Evolutionary conservation across 2,329 filamentous ascomycete genomes (phyloP).

Genomic region (Penicillium sp.): DNA sequence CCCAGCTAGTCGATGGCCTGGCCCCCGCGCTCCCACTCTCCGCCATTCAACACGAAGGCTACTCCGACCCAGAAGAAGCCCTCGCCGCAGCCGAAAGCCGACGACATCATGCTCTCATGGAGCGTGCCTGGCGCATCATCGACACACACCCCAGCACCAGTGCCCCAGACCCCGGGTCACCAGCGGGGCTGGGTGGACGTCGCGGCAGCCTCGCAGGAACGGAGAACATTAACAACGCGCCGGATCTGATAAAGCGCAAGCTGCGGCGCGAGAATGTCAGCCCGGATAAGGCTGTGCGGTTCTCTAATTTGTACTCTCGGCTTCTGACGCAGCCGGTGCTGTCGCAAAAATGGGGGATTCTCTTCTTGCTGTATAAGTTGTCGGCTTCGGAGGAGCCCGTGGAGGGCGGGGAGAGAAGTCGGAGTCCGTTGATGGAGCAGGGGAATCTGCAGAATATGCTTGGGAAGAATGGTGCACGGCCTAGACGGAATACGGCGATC

Average conservation of each 20-base stretch:
- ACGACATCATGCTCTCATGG: constrained; percentile 34
- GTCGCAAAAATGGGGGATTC: constrained; percentile 93
- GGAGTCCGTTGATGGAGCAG: constrained; percentile 42
- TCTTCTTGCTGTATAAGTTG: constrained; percentile 83
- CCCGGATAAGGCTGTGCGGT: constrained; percentile 71
- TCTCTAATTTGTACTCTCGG: constrained; percentile 85
- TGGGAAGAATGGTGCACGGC: constrained; percentile 24
- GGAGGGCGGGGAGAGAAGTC: constrained; percentile 29
- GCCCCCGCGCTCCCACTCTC: constrained; percentile 36
- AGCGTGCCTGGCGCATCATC: constrained; percentile 40
- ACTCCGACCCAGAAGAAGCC: constrained; percentile 34
- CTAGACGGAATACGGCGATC: constrained; percentile 23
- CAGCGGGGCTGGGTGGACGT: constrained; percentile 23
- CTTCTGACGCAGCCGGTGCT: constrained; percentile 87
- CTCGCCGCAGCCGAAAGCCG: constrained; percentile 38
- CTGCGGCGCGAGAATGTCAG: constrained; percentile 73
- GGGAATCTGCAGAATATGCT: constrained; percentile 39
- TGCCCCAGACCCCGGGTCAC: constrained; percentile 27
- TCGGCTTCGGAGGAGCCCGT: constrained; percentile 54
- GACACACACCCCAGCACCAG: constrained; percentile 28
- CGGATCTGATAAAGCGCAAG: constrained; percentile 85
- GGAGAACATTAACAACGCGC: constrained; percentile 75
- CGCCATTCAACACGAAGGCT: constrained; percentile 29
- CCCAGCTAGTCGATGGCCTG: constrained; percentile 43
- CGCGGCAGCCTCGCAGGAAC: constrained; percentile 32